Evolutionary conservation across 768 basidiomycete genomes (phyloP), one percentile per base, ranked within the genome.

Genomic region (Suillus decipiens): DNA sequence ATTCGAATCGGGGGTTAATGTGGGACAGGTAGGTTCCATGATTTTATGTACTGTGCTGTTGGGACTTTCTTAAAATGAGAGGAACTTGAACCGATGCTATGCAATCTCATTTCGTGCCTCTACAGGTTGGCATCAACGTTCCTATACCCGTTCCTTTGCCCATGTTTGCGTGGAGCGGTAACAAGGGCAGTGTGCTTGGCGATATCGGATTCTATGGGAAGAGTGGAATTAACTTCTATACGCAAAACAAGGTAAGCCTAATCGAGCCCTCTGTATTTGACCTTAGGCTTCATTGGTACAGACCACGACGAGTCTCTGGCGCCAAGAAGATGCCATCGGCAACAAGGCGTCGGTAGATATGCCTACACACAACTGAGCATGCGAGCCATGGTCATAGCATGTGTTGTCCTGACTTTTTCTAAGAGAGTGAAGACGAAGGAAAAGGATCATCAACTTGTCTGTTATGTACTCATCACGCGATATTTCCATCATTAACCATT

Each of bases 141-240:
- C 92, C 93, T 4, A 94, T 94, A 58, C 92, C 95, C 15, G 96
- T 99, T 6, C 96, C 96, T 51, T 78, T 90, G 36, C 90, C 91
- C 17, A 96, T 97, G 92, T 98, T 97, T 79, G 86, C 93, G 34
- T 96, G 94, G 94, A 94, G 92, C 69, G 96, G 97, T 33, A 96
- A 95, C 79, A 96, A 95, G 82, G 88, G 80, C 45, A 93, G 90
- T 69, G 86, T 86, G 69, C 77, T 95, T 61, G 95, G 95, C 28
- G 93, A 96, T 71, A 85, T 94, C 51, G 88, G 89, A 5, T 96
- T 97, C 80, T 97, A 97, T 69, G 96, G 96, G 34, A 91, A 90
- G 76, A 86, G 92, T 66, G 96, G 93, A 31, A 84, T 98, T 77
- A 92, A 92, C 74, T 99, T 99, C 79, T 99, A 95, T 74, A 99